Evolutionary conservation across 805 yeast species (phyloP).

Genomic region (Yarrowia sp.): DNA sequence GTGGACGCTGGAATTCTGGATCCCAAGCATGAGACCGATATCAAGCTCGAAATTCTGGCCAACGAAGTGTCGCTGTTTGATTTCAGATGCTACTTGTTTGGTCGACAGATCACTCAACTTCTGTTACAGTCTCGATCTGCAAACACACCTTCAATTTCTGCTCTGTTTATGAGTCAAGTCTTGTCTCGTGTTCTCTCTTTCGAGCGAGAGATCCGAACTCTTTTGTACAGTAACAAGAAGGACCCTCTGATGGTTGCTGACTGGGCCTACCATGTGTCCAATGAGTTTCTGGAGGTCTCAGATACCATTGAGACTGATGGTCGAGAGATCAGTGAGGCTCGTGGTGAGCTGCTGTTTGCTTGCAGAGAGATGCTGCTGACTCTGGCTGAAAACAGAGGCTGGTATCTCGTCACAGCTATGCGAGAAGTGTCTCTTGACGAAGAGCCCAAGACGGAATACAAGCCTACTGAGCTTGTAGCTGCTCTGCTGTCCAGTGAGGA

Average conservation of each 20-base stretch:
- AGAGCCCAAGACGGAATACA: constrained; percentile 23
- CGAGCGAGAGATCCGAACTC: constrained; percentile 42
- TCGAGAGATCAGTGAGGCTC: constrained; percentile 41
- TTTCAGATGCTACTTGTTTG: constrained; percentile 41
- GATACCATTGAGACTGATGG: constrained; percentile 37
- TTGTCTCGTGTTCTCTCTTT: constrained; percentile 41
- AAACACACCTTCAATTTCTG: constrained; percentile 32
- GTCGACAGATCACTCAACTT: constrained; percentile 40
- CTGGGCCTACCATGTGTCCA: constrained; percentile 43
- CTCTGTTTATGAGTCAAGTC: constrained; percentile 34
- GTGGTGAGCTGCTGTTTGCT: constrained; percentile 45
- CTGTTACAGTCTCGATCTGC: constrained; percentile 36
- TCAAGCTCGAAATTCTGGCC: constrained; percentile 39
- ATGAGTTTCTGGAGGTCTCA: constrained; percentile 43
- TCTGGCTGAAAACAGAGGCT: constrained; percentile 36
- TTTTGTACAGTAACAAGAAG: constrained; percentile 33
- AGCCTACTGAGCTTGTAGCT: constrained; percentile 33
- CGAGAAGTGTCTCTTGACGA: constrained; percentile 35
- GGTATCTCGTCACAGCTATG: constrained; percentile 37
- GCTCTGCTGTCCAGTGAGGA: constrained; percentile 39
- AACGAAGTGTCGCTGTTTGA: constrained; percentile 43
- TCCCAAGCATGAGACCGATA: constrained; percentile 30
- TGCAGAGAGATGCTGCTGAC: constrained; percentile 43
- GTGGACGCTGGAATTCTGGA: constrained; percentile 30
- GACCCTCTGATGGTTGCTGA: constrained; percentile 34